Conservation (phyloP, 306 rosid genomes). For the Hippophae tibetana region DNA sequence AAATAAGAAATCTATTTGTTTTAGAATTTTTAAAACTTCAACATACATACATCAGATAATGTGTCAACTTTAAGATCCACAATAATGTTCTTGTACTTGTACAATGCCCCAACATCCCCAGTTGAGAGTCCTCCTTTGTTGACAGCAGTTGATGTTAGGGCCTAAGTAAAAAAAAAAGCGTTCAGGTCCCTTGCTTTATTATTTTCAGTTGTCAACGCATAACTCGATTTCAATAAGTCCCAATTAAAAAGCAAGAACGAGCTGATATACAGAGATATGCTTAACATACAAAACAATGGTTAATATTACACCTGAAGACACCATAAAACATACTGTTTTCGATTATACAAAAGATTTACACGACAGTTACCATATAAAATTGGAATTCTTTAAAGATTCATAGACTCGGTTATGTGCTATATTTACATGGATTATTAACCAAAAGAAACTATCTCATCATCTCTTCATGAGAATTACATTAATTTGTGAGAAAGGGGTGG, state of each 20-base stretch:
- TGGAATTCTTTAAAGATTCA: too few species aligned
- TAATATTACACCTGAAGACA: too few species aligned
- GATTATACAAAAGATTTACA: too few species aligned
- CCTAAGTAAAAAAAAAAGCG: constrained; percentile 26
- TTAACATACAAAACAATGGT: too few species aligned
- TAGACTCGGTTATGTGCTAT: too few species aligned
- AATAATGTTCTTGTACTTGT: constrained; percentile 67
- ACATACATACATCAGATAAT: constrained; percentile 59
- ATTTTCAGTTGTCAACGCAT: not conserved
- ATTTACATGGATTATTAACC: too few species aligned
- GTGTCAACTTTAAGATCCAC: constrained; percentile 85
- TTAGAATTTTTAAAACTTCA: not conserved
- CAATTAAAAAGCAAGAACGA: not conserved
- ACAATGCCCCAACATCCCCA: constrained; percentile 69
- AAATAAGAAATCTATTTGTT: not conserved
- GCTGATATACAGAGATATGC: not conserved
- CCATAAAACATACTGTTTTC: too few species aligned
- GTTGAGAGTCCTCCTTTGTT: constrained; percentile 82
- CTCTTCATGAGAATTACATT: too few species aligned
- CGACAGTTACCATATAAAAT: too few species aligned
- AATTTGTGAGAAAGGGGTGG: too few species aligned
- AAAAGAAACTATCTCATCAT: too few species aligned
- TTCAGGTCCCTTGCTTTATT: not conserved
- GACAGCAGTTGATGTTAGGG: constrained; percentile 81
- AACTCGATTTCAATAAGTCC: constrained; percentile 1